A percentile compares a stretch with the other conserved stretches of the same genome.
phyloP scores from a whole-genome alignment of 345 rosid species.

The Murraya koenigii region DNA sequence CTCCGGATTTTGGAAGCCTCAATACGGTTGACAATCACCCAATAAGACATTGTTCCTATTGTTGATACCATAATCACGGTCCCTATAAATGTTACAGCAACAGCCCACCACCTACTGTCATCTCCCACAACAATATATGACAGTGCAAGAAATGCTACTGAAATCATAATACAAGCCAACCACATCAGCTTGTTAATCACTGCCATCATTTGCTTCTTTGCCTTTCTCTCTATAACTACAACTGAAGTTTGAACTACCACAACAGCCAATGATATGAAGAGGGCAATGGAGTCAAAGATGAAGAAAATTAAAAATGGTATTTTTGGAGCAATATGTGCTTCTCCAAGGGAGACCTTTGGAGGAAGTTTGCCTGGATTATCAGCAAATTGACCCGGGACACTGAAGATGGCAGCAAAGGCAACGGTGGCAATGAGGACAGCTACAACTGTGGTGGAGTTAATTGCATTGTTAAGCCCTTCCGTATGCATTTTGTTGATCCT shows the following conservation, averaged over 20 bases:
- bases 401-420: constrained; percentile 91
- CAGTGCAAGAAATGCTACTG: constrained; percentile 75
- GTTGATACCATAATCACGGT: constrained; percentile 76
- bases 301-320: constrained; percentile 64
- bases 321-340: constrained; percentile 61
- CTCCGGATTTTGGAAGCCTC: constrained; percentile 48
- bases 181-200: constrained; percentile 94
- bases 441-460: constrained; percentile 81
- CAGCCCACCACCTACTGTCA: constrained; percentile 55
- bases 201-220: constrained; percentile 82
- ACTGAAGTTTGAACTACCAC: constrained; percentile 96
- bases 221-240: constrained; percentile 76
- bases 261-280: constrained; percentile 89
- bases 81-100: constrained; percentile 55
- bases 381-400: constrained; percentile 74
- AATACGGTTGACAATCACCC: constrained; percentile 69
- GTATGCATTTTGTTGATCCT: constrained; percentile 71
- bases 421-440: constrained; percentile 94
- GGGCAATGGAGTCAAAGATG: constrained; percentile 77
- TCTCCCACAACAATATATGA: constrained; percentile 74
- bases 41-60: constrained; percentile 84
- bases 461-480: constrained; percentile 92
- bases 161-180: constrained; percentile 85
- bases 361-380: constrained; percentile 42
- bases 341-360: constrained; percentile 40